phyloP scores from a whole-genome alignment of 208 protist species.

The Wallacemonas collosoma region DNA sequence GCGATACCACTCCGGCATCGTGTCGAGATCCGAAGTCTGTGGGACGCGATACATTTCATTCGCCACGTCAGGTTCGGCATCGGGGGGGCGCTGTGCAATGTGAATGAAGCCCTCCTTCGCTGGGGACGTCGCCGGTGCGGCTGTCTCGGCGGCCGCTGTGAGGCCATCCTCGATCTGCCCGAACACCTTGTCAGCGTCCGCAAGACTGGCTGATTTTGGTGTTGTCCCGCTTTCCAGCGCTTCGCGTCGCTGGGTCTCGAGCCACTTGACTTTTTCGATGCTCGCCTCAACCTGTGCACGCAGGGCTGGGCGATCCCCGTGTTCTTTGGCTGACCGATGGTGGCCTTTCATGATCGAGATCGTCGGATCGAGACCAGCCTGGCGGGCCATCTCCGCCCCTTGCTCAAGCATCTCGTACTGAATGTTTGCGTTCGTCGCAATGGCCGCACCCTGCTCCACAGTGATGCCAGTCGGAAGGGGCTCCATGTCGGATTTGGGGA shows the following conservation, averaged over 20 bases:
- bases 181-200: constrained; percentile 20
- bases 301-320: constrained; percentile 62
- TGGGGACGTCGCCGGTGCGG: neutral
- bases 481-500: constrained; percentile 76
- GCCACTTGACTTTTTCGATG: constrained; percentile 60
- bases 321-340: constrained; percentile 58
- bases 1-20: constrained; percentile 84
- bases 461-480: constrained; percentile 82
- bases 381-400: constrained; percentile 52
- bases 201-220: constrained; percentile 4
- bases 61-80: constrained; percentile 73
- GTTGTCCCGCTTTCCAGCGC: constrained; percentile 22
- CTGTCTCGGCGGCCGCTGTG: constrained; percentile 5
- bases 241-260: constrained; percentile 36
- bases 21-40: constrained; percentile 49
- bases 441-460: constrained; percentile 79
- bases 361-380: constrained; percentile 61
- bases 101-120: constrained; percentile 55
- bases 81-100: constrained; percentile 48
- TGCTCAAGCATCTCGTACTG: constrained; percentile 86
- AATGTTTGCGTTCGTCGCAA: constrained; percentile 72
- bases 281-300: constrained; percentile 71
- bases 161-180: constrained; percentile 31
- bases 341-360: constrained; percentile 63
- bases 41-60: constrained; percentile 73